Conservation (phyloP, 345 rosid species). For the Erucastrum elatum region DNA sequence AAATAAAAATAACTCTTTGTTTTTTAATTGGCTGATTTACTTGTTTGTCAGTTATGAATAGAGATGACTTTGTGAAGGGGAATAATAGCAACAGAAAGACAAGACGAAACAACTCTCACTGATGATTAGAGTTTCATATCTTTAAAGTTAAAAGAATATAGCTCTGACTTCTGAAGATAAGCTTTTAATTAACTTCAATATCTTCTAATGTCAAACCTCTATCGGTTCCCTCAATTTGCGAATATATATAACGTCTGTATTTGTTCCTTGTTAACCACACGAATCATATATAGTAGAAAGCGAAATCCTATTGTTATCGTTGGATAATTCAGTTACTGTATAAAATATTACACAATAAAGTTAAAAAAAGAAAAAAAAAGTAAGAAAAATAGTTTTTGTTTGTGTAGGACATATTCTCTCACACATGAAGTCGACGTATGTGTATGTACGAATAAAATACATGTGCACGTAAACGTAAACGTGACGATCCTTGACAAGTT, state of each 20-base stretch:
- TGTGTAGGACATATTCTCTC: conserved; percentile 24
- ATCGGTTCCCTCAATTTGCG: not conserved
- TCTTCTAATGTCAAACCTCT: not conserved
- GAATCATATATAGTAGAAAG: not conserved
- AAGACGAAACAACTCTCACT: no score
- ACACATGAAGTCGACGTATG: conserved; percentile 33
- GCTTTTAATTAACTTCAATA: not conserved
- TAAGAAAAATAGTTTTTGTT: not conserved
- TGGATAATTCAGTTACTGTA: conserved; percentile 3
- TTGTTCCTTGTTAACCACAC: not conserved
- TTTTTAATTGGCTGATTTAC: no score
- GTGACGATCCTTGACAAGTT: conserved; percentile 32
- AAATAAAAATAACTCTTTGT: no score
- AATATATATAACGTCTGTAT: not conserved
- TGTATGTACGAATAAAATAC: conserved; percentile 29
- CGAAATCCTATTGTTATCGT: not conserved
- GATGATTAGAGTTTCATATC: not conserved
- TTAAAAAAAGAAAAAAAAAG: not conserved
- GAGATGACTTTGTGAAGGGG: no score
- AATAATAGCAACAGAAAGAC: no score
- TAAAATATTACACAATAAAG: not conserved
- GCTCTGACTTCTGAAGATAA: not conserved
- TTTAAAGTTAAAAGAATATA: no score
- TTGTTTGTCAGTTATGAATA: no score
- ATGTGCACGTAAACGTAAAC: conserved; percentile 42